Evolutionary conservation across 2,329 filamentous ascomycete species (phyloP), one percentile per base, ranked within the genome.

Genomic region (Fusarium chuoi): DNA sequence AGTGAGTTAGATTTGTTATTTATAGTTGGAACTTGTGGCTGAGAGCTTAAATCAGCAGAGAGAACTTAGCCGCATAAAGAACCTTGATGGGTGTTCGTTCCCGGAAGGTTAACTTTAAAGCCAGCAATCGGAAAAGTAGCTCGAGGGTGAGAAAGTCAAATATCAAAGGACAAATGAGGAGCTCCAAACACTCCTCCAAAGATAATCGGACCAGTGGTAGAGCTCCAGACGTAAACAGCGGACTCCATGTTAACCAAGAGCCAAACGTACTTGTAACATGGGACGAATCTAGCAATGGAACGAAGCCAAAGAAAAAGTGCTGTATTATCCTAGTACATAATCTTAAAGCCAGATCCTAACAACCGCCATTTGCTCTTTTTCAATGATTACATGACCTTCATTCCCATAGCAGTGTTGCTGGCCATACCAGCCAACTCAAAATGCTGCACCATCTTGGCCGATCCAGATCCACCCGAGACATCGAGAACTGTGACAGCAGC

Each of bases 401-500:
- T 68, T 17, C 65, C 65, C 65, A 68, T 68, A 1, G 65, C 65
- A 26, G 62, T 67, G 5, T 61, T 68, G 6, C 39, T 30, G 0
- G 62, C 65, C 62, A 82, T 28, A 0, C 56, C 73, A 1, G 67
- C 18, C 13, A 84, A 28, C 9, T 72, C 66, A 20, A 83, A 79
- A 28, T 80, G 79, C 70, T 85, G 83, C 0, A 84, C 76, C 55
- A 75, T 67, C 58, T 71, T 77, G 49, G 77, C 76, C 12, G 73
- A 72, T 3, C 8, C 69, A 14, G 70, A 55, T 1, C 69, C 65
- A n/a, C 59, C 59, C 0, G 65, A 61, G 0, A 78, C 81, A 71
- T 85, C 79, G 4, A 86, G 73, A 0, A 86, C 85, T 0, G 78
- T 77, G 5, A 86, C 75, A 1, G 82, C 80, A 0, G 84, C 78